A percentile compares a stretch with the other conserved stretches of the same genome.
Conservation (phyloP, 139 green algal genomes). For the Closterium sp. region DNA sequence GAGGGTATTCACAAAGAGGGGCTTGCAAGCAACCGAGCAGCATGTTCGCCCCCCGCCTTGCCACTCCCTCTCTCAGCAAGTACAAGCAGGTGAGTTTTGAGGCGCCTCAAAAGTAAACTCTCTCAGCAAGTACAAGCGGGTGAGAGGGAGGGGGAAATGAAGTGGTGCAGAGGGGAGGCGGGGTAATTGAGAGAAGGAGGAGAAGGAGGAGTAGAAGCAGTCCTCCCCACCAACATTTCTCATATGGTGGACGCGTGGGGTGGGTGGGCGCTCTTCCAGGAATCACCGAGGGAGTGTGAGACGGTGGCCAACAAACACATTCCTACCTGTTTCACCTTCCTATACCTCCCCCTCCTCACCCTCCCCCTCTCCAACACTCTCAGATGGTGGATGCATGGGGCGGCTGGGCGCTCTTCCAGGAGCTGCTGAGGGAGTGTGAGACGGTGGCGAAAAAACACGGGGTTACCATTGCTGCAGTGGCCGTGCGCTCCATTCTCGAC, state of each 20-base stretch:
- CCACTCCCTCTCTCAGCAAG: neutral
- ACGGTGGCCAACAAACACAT: neutral
- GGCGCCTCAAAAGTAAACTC: too few relatives aligned
- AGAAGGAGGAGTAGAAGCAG: too few relatives aligned
- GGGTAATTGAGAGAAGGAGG: too few relatives aligned
- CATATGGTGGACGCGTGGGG: conserved; percentile 51
- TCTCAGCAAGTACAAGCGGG: too few relatives aligned
- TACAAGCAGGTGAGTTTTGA: neutral
- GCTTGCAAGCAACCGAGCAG: too few relatives aligned
- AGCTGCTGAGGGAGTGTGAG: conserved; percentile 36
- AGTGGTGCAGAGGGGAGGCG: too few relatives aligned
- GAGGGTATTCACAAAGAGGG: too few relatives aligned
- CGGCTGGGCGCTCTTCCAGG: conserved; percentile 46
- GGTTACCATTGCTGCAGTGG: conserved; percentile 30
- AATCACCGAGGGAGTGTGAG: conserved; percentile 14
- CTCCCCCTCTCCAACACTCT: neutral
- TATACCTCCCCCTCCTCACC: neutral
- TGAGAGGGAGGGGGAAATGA: too few relatives aligned
- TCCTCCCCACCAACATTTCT: too few relatives aligned
- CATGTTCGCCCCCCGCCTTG: too few relatives aligned
- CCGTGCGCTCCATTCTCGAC: conserved; percentile 36
- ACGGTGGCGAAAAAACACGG: conserved; percentile 29
- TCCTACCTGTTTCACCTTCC: neutral
- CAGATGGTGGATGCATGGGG: conserved; percentile 52
- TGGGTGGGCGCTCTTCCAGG: conserved; percentile 45